phyloP scores from a whole-genome alignment of 306 rosid genomes.

The Fagus sylvatica region DNA sequence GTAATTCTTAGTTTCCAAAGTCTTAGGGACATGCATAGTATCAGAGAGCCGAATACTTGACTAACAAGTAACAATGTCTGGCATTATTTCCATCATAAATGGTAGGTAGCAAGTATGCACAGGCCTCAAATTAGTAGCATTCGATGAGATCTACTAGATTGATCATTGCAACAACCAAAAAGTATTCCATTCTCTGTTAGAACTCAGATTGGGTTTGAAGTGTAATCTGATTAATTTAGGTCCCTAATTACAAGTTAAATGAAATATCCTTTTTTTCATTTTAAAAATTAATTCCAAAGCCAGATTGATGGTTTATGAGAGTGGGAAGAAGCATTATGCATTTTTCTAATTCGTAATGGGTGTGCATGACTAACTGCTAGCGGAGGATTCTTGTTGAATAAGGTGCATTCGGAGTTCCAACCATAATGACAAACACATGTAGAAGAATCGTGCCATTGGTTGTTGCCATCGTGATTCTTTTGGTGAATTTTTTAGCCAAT shows the following conservation, averaged over 20 bases:
- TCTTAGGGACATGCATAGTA: neutral
- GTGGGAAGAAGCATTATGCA: no score
- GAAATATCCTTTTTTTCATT: neutral
- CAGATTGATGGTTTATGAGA: neutral
- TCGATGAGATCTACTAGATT: neutral
- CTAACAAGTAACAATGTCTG: neutral
- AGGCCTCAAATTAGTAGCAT: neutral
- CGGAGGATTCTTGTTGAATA: no score
- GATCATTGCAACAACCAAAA: neutral
- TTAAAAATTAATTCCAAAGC: neutral
- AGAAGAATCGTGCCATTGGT: neutral
- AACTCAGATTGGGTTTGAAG: neutral
- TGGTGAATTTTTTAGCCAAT: conserved; percentile 20
- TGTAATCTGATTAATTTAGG: neutral
- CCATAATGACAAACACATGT: neutral
- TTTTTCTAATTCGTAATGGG: no score
- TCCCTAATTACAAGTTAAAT: neutral
- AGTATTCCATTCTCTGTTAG: neutral
- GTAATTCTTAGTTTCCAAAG: neutral
- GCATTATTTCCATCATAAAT: neutral
- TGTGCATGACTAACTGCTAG: no score
- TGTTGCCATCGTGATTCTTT: neutral
- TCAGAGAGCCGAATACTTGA: neutral
- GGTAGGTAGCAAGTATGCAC: neutral
- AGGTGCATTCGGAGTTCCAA: no score